Evolutionary conservation across 1,284 basidiomycete genomes (phyloP).

Genomic region (Tilletia indica): DNA sequence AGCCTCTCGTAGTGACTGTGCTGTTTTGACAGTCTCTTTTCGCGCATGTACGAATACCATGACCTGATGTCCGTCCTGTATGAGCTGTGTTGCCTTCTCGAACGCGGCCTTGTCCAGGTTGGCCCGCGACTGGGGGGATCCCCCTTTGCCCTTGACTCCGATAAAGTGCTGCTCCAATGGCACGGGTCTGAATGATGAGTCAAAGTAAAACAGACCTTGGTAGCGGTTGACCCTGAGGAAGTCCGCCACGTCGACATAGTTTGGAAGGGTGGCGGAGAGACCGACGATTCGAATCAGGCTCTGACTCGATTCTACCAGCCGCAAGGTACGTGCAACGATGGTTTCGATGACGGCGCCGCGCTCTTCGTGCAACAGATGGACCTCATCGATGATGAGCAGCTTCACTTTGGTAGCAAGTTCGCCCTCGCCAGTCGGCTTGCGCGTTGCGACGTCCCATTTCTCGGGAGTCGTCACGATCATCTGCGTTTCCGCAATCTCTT

Average conservation of each 20-base stretch:
- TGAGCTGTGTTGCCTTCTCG: slow-evolving; percentile 65
- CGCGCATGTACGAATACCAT: slow-evolving; percentile 99
- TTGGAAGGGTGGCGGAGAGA: slow-evolving; percentile 94
- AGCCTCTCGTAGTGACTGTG: slow-evolving; percentile 78
- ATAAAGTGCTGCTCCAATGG: slow-evolving; percentile 98
- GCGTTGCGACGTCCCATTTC: slow-evolving; percentile 99
- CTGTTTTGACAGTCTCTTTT: slow-evolving; percentile 96
- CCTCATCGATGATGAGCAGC: slow-evolving; percentile 95
- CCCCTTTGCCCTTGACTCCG: slow-evolving; percentile 87
- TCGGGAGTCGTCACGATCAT: slow-evolving; percentile 99
- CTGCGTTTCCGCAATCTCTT: slow-evolving; percentile 92
- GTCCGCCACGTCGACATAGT: slow-evolving; percentile 94
- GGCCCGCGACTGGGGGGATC: slow-evolving; percentile 71
- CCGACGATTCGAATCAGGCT: slow-evolving; percentile 97
- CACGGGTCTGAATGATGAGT: slow-evolving; percentile 93
- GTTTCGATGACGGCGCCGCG: slow-evolving; percentile 98
- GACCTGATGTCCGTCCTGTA: slow-evolving; percentile 72
- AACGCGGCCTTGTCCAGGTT: slow-evolving; percentile 89
- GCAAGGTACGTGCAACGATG: slow-evolving; percentile 90
- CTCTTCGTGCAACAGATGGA: slow-evolving; percentile 95
- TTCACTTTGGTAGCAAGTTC: slow-evolving; percentile 83
- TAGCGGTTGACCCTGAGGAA: slow-evolving; percentile 87
- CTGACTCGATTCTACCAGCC: slow-evolving; percentile 93
- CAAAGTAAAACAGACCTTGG: slow-evolving; percentile 96
- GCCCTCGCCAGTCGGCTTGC: slow-evolving; percentile 94